Evolutionary conservation across 768 basidiomycete genomes (phyloP).

Genomic region (Hemileccinum rubropunctum): DNA sequence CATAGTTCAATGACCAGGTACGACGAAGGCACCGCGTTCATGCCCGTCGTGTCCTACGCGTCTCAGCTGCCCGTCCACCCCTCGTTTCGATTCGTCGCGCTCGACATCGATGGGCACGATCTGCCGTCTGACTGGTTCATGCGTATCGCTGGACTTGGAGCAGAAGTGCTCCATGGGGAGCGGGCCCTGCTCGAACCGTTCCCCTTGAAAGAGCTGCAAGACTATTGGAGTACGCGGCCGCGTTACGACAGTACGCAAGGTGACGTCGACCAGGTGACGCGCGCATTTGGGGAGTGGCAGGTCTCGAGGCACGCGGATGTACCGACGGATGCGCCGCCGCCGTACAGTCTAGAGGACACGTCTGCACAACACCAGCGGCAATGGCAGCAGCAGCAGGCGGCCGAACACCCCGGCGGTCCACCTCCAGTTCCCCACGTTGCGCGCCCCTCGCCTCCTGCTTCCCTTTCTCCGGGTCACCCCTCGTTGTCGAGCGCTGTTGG

Average conservation of each 20-base stretch:
- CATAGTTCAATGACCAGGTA: conserved; percentile 48
- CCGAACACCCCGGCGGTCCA: neutral
- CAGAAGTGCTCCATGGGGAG: conserved; percentile 63
- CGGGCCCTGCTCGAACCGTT: conserved; percentile 61
- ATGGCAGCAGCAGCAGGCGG: too few relatives aligned
- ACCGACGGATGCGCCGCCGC: conserved; percentile 58
- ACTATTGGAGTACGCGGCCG: conserved; percentile 70
- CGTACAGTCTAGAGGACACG: conserved; percentile 56
- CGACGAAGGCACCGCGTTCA: conserved; percentile 81
- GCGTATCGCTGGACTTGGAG: conserved; percentile 73
- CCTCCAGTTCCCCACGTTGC: neutral
- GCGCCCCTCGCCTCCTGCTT: conserved; percentile 3
- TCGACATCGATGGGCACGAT: conserved; percentile 77
- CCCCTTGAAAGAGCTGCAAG: conserved; percentile 67
- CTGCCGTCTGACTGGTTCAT: conserved; percentile 85
- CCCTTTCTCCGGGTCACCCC: conserved; percentile 1
- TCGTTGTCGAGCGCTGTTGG: neutral
- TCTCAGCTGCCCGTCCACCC: conserved; percentile 59
- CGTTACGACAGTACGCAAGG: conserved; percentile 37
- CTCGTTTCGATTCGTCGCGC: conserved; percentile 59
- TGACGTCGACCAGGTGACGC: conserved; percentile 25
- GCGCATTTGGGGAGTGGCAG: conserved; percentile 46
- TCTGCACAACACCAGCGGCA: neutral
- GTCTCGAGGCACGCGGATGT: neutral
- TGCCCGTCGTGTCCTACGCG: conserved; percentile 66